Evolutionary conservation across 2,329 filamentous ascomycete species (phyloP).

Genomic region (Plectosphaerella sp.): DNA sequence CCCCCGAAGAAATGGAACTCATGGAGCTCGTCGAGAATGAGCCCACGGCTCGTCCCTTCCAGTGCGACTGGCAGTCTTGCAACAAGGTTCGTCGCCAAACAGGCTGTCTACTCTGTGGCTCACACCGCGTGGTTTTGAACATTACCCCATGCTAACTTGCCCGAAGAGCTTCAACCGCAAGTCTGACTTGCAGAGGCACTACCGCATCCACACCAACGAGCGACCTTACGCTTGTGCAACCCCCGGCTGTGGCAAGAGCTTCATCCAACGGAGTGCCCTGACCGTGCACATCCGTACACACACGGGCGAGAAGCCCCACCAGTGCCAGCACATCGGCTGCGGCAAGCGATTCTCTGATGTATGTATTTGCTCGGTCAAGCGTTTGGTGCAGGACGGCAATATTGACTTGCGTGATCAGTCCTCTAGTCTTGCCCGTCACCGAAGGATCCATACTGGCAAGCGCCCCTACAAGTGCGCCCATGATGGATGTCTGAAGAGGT

Average conservation of each 20-base stretch:
- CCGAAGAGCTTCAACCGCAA: constrained; percentile 68
- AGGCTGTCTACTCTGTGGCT: not conserved
- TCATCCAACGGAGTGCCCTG: constrained; percentile 66
- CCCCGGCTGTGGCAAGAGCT: constrained; percentile 62
- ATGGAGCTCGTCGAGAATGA: constrained; percentile 63
- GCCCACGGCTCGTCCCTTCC: constrained; percentile 56
- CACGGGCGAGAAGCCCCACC: constrained; percentile 68
- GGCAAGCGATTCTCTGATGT: constrained; percentile 69
- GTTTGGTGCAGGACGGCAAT: not conserved
- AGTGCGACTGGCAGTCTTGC: constrained; percentile 60
- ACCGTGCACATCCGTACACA: constrained; percentile 69
- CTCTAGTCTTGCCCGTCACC: constrained; percentile 60
- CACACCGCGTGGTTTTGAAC: no score
- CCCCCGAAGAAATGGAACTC: constrained; percentile 49
- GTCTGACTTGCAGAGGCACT: constrained; percentile 66
- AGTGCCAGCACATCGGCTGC: constrained; percentile 61
- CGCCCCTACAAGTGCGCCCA: constrained; percentile 61
- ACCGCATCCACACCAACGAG: constrained; percentile 69
- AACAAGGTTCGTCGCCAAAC: constrained; percentile 46
- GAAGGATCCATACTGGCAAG: constrained; percentile 63
- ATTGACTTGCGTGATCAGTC: constrained; percentile 42
- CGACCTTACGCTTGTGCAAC: constrained; percentile 60
- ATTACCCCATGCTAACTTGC: constrained; percentile 8
- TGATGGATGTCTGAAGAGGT: constrained; percentile 60
- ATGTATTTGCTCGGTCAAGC: constrained; percentile 22